Percentiles rank a stretch among this genome's conserved stretches.
These are phyloP conservation scores for Cladophialophora chaetospira DNA, from an alignment of 2,329 filamentous ascomycete genomes.

Conservation along the genomic window DNA sequence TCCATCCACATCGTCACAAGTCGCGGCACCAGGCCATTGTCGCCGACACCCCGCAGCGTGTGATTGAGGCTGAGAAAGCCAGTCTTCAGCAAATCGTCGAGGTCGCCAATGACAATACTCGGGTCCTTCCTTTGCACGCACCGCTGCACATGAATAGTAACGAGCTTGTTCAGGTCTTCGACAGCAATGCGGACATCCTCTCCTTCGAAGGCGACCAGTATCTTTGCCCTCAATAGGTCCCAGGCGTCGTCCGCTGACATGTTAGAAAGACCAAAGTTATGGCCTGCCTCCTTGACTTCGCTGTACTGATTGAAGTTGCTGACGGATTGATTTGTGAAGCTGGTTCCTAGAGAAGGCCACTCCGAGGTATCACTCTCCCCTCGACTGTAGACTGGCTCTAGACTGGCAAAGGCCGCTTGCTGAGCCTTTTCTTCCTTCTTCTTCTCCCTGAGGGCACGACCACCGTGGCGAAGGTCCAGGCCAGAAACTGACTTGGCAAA, in stretches of 20 bases:
- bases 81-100: slow-evolving; percentile 63
- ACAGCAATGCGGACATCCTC: slow-evolving; percentile 66
- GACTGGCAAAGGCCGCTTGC: slow-evolving; percentile 30
- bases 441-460: slow-evolving; percentile 76
- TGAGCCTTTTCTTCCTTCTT: slow-evolving; percentile 67
- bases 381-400: slow-evolving; percentile 36
- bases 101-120: slow-evolving; percentile 62
- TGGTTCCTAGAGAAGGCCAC: slow-evolving; percentile 32
- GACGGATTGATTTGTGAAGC: slow-evolving; percentile 26
- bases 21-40: slow-evolving; percentile 85
- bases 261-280: slow-evolving; percentile 65
- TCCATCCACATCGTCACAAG: slow-evolving; percentile 93
- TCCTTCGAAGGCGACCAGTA: slow-evolving; percentile 65
- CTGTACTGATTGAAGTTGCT: slow-evolving; percentile 30
- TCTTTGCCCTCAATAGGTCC: slow-evolving; percentile 65
- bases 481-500: slow-evolving; percentile 84
- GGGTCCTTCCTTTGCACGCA: slow-evolving; percentile 64
- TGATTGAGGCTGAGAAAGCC: slow-evolving; percentile 87
- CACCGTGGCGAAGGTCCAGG: slow-evolving; percentile 75
- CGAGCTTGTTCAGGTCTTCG: slow-evolving; percentile 66
- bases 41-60: slow-evolving; percentile 73
- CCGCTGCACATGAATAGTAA: slow-evolving; percentile 62
- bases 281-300: slow-evolving; percentile 34
- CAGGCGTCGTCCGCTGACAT: slow-evolving; percentile 69
- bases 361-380: slow-evolving; percentile 33